Base-by-base conservation (phyloP, 306 rosid species). In the Vigna mungo region DNA sequence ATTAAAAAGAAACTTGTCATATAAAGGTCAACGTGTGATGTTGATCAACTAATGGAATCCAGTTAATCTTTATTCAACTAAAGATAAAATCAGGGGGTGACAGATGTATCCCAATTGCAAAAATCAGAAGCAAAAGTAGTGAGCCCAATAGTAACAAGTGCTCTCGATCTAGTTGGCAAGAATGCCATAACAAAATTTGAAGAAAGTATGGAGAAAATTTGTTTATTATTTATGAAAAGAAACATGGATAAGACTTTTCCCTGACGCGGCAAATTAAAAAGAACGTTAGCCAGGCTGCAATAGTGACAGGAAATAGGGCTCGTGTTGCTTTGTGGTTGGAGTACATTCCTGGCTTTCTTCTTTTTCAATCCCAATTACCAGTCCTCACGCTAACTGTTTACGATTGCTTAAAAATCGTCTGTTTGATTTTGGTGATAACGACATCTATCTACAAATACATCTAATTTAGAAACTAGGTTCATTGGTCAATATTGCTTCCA, bases 401-500 rank as follows among this genome's bases (percentile, higher is more conserved):
- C 3, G 37, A 60, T 48, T 48, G 48, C 59, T 44, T 43, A 1
- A 58, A 14, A 34, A 6, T 69, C 30, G 59, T 13, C 32, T 70
- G 64, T 72, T 80, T 44, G 69, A 64, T 65, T 49, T 39, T 71
- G 34, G 72, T 37, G 23, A 60, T 54, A 49, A 56, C 2, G 11
- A 54, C 43, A 13, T 37, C 39, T 37, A 64, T 23, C 25, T 64
- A 64, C 16, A 60, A 9, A 16, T 18, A 27, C 83, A 27, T 54
- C 14, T 54, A 18, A 53, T 18, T 54, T 25, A 18, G 25, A 53
- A 53, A 53, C 53, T 37, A 1, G 17, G 65, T 52, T 72, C 74
- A 52, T 53, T 79, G 51, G 30, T 72, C 18, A 6, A 72, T 36
- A 53, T 53, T 64, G 59, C 79, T 64, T 80, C 21, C 16, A 36